Percentiles rank a stretch among this genome's conserved stretches.
These are phyloP conservation scores for Malassezia psittaci DNA, from an alignment of 1,284 basidiomycete species.

Conservation along the genomic window DNA sequence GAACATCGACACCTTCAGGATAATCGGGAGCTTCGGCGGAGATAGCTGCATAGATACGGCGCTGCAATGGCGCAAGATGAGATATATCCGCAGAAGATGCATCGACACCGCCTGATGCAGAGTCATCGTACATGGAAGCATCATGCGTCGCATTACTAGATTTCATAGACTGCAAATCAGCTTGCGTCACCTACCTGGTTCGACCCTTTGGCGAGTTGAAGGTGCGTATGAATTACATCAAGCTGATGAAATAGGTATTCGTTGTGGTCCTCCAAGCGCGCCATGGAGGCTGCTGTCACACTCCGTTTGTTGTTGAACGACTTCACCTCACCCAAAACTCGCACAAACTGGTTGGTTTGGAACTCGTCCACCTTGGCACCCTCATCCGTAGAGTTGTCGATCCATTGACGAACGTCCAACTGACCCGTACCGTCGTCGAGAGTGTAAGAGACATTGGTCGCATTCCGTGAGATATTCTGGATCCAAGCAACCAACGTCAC, in stretches of 20 bases:
- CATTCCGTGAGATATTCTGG: constrained; percentile 59
- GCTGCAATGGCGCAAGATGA: constrained; percentile 20
- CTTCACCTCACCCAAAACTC: constrained; percentile 83
- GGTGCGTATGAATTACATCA: constrained; percentile 52
- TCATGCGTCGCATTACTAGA: constrained; percentile 4
- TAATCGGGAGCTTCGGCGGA: constrained; percentile 25
- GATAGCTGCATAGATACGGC: constrained; percentile 27
- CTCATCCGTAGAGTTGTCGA: constrained; percentile 59
- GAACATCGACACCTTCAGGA: constrained; percentile 30
- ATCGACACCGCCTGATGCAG: constrained; percentile 21
- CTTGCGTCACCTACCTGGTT: constrained; percentile 4
- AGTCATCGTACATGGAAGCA: constrained; percentile 18
- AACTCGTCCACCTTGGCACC: constrained; percentile 36
- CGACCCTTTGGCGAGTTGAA: constrained; percentile 25
- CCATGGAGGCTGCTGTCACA: constrained; percentile 53
- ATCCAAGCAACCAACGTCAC: constrained; percentile 69
- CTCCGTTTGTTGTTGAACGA: constrained; percentile 69
- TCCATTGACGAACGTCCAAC: constrained; percentile 81
- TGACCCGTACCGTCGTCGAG: constrained; percentile 82
- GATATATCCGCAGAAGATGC: constrained; percentile 22
- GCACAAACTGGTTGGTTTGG: constrained; percentile 62
- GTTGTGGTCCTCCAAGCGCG: constrained; percentile 59
- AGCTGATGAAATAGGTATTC: constrained; percentile 72
- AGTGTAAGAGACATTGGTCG: constrained; percentile 71
- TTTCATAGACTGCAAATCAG: constrained; percentile 15